Evolutionary conservation across 495 filamentous ascomycete species (phyloP), one percentile per base, ranked within the genome.

Genomic region (Podospora bellae-mahoneyi): DNA sequence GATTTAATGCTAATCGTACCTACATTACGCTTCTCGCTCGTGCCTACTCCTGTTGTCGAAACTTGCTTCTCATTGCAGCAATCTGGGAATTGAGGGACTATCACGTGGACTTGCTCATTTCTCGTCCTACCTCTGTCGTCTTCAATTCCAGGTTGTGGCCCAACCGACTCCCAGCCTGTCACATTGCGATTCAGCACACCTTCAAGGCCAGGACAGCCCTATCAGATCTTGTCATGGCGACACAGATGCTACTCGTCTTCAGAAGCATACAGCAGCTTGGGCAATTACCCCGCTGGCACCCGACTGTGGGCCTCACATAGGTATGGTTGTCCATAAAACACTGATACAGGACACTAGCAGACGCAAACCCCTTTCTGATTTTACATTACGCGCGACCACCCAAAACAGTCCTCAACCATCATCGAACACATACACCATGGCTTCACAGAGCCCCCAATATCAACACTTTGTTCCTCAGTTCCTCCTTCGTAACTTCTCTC

Each of bases 381-480:
- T n/a, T 4, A n/a, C 20, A 4, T 26, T 20, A 58, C 56, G 16
- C 56, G 20, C 23, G 30, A 32, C 30, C 30, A 6, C 4, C 30
- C 30, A 32, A 32, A 61, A 13, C 16, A 32, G 16, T 6, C 6
- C 3, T 61, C 59, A 61, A 9, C 16, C 7, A 18, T 13, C 30
- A 32, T 61, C 26, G 16, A 26, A 61, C 16, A 28, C 20, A 32
- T 13, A 28, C 20, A 32, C 2, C 59, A 61, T 61, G 59, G 1
- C 59, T 32, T 28, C 26, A 27, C 26, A 4, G 1, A 53, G 27
- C n/a, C 23, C 70, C 4, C 71, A 82, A 56, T 83, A 84, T 67
- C 82, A 84, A 58, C 82, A 84, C 66, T 84, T 80, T 66, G 77
- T 84, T 32, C 82, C 82, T 1, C 81, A 77, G 62, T 84, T 82